These are phyloP conservation scores for Fragaria vesca DNA, from an alignment of 306 rosid genomes.

Conservation along the genomic window DNA sequence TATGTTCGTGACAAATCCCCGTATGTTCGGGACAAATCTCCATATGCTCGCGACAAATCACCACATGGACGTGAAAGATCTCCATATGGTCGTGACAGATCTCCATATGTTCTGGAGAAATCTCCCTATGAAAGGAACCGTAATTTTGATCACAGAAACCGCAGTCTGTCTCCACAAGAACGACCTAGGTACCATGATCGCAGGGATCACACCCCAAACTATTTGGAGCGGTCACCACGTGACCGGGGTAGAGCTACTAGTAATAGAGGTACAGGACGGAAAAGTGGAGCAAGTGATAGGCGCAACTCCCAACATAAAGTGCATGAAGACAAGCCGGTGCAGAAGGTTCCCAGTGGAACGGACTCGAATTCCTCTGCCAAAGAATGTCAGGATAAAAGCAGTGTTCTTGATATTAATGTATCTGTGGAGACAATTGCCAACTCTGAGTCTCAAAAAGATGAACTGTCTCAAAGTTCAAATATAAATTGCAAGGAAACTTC, in stretches of 20 bases:
- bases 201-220: conserved; percentile 61
- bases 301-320: conserved; percentile 41
- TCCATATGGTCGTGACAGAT: conserved; percentile 58
- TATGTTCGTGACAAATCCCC: conserved; percentile 36
- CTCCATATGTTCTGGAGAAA: conserved; percentile 57
- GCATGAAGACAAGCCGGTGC: conserved; percentile 55
- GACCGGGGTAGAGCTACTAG: conserved; percentile 45
- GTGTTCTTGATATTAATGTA: conserved; percentile 32
- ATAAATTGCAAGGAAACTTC: conserved; percentile 48
- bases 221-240: conserved; percentile 58
- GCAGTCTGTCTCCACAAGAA: conserved; percentile 77
- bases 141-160: conserved; percentile 62
- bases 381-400: conserved; percentile 59
- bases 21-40: conserved; percentile 38
- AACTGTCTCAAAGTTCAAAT: conserved; percentile 54
- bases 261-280: conserved; percentile 48
- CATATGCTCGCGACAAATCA: conserved; percentile 42
- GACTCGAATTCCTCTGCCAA: conserved; percentile 41
- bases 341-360: conserved; percentile 48
- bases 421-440: conserved; percentile 42
- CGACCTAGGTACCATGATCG: conserved; percentile 48
- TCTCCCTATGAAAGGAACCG: conserved; percentile 68
- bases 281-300: conserved; percentile 53
- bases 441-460: conserved; percentile 48
- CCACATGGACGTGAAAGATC: conserved; percentile 60